These are phyloP conservation scores for Paraleonurus japonicus DNA, from an alignment of 257 asterid genomes.

Conservation along the genomic window DNA sequence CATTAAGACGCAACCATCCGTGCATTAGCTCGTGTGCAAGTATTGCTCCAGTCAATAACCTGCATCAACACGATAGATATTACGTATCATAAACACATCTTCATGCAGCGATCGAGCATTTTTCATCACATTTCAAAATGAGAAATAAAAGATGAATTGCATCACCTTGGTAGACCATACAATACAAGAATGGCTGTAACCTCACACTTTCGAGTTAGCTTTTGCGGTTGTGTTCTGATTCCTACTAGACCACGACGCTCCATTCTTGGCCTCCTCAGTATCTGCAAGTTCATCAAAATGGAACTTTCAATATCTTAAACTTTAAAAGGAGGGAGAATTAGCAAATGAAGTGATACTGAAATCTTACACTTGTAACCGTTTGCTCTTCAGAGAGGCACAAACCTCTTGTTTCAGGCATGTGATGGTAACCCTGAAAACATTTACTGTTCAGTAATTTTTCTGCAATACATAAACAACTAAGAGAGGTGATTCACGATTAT, in stretches of 20 bases:
- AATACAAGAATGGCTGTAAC: slow-evolving; percentile 95
- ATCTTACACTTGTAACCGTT: slow-evolving; percentile 83
- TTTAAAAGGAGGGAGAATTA: background rate
- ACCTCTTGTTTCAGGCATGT: slow-evolving; percentile 98
- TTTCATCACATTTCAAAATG: background rate
- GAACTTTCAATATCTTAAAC: background rate
- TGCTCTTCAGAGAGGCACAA: slow-evolving; percentile 98
- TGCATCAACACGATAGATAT: slow-evolving; percentile 29
- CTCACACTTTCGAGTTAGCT: slow-evolving; percentile 78
- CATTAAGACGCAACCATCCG: slow-evolving; percentile 94
- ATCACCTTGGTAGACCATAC: slow-evolving; percentile 90
- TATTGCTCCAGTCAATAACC: slow-evolving; percentile 92
- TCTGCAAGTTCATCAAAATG: slow-evolving; percentile 38
- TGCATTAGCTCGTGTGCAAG: slow-evolving; percentile 99
- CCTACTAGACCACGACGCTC: slow-evolving; percentile 77
- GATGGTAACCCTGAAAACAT: slow-evolving; percentile 77
- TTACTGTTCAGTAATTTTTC: background rate
- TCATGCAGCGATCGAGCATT: background rate
- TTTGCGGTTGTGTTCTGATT: slow-evolving; percentile 82
- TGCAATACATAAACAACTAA: background rate
- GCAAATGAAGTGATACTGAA: slow-evolving; percentile 11
- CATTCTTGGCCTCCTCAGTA: slow-evolving; percentile 74
- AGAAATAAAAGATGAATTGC: background rate
- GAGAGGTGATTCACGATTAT: background rate
- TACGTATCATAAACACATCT: background rate